A percentile compares a stretch with the other conserved stretches of the same genome.
These are phyloP conservation scores for Chalaropsis thielavioides DNA, from an alignment of 2,329 filamentous ascomycete species.

Conservation along the genomic window DNA sequence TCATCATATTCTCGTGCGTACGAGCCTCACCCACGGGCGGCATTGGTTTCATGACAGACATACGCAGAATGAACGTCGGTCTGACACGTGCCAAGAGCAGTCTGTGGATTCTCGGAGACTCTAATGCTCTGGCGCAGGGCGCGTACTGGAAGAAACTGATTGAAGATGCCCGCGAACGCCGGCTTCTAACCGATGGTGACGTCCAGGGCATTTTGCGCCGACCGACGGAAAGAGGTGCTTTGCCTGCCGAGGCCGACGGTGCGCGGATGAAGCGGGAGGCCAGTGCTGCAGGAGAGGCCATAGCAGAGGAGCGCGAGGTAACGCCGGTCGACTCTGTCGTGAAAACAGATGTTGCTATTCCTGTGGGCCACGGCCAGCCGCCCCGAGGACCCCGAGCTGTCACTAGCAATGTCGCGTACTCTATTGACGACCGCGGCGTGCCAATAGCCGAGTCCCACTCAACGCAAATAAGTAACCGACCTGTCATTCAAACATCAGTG, in stretches of 20 bases:
- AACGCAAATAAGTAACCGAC: conserved; percentile 23
- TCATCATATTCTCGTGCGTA: conserved; percentile 98
- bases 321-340: neutral
- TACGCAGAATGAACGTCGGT: conserved; percentile 98
- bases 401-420: conserved; percentile 4
- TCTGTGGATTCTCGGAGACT: conserved; percentile 91
- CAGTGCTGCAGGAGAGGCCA: neutral
- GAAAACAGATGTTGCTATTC: conserved; percentile 7
- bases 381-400: neutral
- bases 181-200: conserved; percentile 59
- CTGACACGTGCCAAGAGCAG: conserved; percentile 93
- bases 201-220: conserved; percentile 36
- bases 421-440: conserved; percentile 16
- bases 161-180: conserved; percentile 59
- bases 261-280: neutral
- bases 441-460: conserved; percentile 19
- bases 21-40: conserved; percentile 83
- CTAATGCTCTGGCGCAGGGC: conserved; percentile 68
- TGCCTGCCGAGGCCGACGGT: conserved; percentile 19
- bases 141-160: conserved; percentile 85
- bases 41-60: conserved; percentile 96
- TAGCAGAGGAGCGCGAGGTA: neutral
- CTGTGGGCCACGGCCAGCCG: conserved; percentile 9
- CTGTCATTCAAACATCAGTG: conserved; percentile 29
- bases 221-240: conserved; percentile 28